Evolutionary conservation across 768 basidiomycete species (phyloP), one percentile per base, ranked within the genome.

Genomic region (Pleurotus tuber-regium): DNA sequence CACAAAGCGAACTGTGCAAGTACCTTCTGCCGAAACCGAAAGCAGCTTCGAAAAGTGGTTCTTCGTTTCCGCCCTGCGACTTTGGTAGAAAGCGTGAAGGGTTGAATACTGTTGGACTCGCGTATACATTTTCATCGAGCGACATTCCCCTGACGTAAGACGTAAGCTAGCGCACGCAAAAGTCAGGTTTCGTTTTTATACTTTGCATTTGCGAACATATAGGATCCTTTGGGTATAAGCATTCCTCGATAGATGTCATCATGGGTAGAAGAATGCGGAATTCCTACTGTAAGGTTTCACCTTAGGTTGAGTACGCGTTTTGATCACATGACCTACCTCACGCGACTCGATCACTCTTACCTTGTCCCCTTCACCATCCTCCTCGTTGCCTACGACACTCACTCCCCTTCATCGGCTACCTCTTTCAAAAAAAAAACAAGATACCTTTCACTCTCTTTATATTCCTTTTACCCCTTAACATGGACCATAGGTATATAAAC

Each of bases 221-320:
- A 46, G 6, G 61, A 30, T 11, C 59, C 59, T 25, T 56, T 54
- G 0, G 65, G 64, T 11, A 66, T 54, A 48, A 55, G 51, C 54
- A 53, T 56, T 24, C 63, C 63, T 8, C 54, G 31, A 51, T 63
- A 67, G 2, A 55, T 54, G 31, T 59, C 59, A 30, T 66, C 63
- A 12, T 56, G 41, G 6, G 39, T 46, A 10, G 52, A 18, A 9
- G 39, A 33, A 46, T 66, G 65, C 0, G 63, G 62, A 5, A 36
- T n/a, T n/a, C n/a, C n/a, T n/a, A n/a, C n/a, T 36, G 33, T 36
- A 36, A 36, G 33, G 33, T 18, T 36, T 36, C 33, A 18, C 33
- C 33, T 36, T 36, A 18, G 33, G 14, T 36, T 36, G 33, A 36
- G 4, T 36, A 36, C 33, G 4, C 4, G 33, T 18, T 18, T 18